Evolutionary conservation across 1,284 basidiomycete species (phyloP).

Genomic region (Phellinidium pouzarii): DNA sequence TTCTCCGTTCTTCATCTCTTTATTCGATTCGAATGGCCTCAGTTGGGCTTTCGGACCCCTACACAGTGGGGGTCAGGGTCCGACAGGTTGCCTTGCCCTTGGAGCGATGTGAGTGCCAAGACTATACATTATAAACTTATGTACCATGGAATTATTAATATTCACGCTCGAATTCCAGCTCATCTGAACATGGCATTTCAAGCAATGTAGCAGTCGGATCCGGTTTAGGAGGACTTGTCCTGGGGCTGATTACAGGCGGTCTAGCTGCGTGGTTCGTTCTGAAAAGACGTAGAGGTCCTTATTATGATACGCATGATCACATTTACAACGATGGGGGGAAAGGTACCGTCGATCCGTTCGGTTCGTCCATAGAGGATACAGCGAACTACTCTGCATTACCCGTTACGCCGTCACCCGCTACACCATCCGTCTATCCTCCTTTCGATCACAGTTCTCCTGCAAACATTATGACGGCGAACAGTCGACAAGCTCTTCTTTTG

Average conservation of each 20-base stretch:
- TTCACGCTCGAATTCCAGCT: no score
- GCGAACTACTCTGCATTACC: neutral
- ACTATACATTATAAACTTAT: slow-evolving; percentile 1
- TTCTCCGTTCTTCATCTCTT: slow-evolving; percentile 47
- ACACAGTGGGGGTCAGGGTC: slow-evolving; percentile 37
- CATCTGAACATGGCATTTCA: slow-evolving; percentile 18
- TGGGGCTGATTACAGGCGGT: slow-evolving; percentile 36
- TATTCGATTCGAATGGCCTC: slow-evolving; percentile 44
- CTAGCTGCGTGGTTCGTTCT: slow-evolving; percentile 20
- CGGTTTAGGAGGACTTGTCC: slow-evolving; percentile 36
- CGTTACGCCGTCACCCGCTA: no score
- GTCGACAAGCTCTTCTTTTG: slow-evolving; percentile 7
- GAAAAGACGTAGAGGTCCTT: slow-evolving; percentile 2
- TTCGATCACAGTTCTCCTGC: neutral
- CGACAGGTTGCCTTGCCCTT: slow-evolving; percentile 35
- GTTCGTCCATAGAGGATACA: neutral
- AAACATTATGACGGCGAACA: no score
- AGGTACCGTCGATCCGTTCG: neutral
- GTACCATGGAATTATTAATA: neutral
- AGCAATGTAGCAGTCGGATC: slow-evolving; percentile 32
- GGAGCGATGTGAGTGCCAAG: slow-evolving; percentile 16
- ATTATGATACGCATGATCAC: slow-evolving; percentile 8
- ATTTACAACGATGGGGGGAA: neutral
- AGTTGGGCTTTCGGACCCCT: slow-evolving; percentile 51
- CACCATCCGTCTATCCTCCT: no score